Conservation (phyloP, 192 early-diverging fungal species). For the Anaeromyces robustus region DNA sequence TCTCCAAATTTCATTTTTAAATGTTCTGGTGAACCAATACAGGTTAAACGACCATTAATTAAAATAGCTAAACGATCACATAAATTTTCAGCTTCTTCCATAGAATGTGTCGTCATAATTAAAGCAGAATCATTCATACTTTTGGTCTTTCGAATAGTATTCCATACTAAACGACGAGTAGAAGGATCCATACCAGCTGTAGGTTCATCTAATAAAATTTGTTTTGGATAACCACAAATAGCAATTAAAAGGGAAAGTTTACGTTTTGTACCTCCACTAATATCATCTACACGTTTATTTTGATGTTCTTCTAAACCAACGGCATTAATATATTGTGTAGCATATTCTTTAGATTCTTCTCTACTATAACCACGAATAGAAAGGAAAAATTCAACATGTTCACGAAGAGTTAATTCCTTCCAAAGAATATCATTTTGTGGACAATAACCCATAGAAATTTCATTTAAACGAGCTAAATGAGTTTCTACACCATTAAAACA, state of each 20-base stretch:
- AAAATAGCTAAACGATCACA: constrained; percentile 26
- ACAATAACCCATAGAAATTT: constrained; percentile 16
- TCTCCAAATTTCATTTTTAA: constrained; percentile 28
- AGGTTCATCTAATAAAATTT: neutral
- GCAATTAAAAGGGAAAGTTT: constrained; percentile 6
- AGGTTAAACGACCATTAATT: constrained; percentile 21
- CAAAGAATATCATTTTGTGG: constrained; percentile 21
- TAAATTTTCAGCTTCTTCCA: constrained; percentile 27
- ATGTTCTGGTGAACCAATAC: constrained; percentile 24
- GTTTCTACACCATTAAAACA: neutral
- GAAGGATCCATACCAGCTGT: constrained; percentile 50
- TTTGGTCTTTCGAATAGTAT: constrained; percentile 37
- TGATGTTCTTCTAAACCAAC: constrained; percentile 13
- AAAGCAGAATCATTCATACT: constrained; percentile 18
- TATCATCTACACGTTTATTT: neutral
- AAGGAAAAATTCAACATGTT: constrained; percentile 21
- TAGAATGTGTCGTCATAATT: constrained; percentile 18
- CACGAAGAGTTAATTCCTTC: constrained; percentile 15
- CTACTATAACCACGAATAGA: constrained; percentile 17
- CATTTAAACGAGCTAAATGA: neutral
- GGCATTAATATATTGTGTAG: constrained; percentile 11
- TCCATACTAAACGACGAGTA: constrained; percentile 57
- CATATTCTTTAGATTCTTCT: constrained; percentile 3
- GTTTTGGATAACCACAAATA: constrained; percentile 4
- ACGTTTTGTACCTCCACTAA: constrained; percentile 9